These are phyloP conservation scores for Ziziphus jujuba DNA, from an alignment of 306 rosid species.

Conservation along the genomic window DNA sequence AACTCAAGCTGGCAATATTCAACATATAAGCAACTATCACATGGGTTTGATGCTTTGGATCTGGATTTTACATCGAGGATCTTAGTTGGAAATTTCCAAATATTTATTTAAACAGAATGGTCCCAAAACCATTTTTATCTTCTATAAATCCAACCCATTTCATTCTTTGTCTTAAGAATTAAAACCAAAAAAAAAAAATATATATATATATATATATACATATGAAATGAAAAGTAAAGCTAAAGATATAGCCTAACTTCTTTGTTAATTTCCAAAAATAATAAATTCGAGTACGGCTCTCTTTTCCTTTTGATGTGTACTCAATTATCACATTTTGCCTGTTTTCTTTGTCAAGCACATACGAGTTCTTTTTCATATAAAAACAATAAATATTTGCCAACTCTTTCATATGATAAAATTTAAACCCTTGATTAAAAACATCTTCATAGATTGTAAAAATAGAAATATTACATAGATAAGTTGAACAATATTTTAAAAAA, in stretches of 20 bases:
- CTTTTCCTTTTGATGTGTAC: not conserved
- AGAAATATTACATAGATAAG: too few species aligned
- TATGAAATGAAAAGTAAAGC: conserved; percentile 11
- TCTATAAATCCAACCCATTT: not conserved
- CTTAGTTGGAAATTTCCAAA: conserved; percentile 5
- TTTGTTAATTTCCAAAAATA: conserved; percentile 14
- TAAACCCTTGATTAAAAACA: too few species aligned
- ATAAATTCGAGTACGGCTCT: conserved; percentile 7
- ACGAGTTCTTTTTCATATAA: not conserved
- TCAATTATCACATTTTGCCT: conserved; percentile 18
- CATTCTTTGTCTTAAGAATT: not conserved
- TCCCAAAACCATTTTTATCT: not conserved
- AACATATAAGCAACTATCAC: conserved; percentile 18
- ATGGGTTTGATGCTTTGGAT: conserved; percentile 20
- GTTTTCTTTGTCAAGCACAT: conserved; percentile 25
- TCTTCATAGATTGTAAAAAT: too few species aligned
- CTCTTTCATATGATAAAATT: not conserved
- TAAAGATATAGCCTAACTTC: conserved; percentile 18
- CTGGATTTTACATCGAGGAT: not conserved
- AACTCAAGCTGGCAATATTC: conserved; percentile 7
- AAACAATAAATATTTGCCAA: not conserved
- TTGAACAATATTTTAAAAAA: too few species aligned
- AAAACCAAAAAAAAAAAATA: not conserved
- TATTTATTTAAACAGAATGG: not conserved
- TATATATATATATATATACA: too few species aligned